Base-by-base conservation (phyloP, 2,329 filamentous ascomycete species). In the Aspergillus fijiensis region DNA sequence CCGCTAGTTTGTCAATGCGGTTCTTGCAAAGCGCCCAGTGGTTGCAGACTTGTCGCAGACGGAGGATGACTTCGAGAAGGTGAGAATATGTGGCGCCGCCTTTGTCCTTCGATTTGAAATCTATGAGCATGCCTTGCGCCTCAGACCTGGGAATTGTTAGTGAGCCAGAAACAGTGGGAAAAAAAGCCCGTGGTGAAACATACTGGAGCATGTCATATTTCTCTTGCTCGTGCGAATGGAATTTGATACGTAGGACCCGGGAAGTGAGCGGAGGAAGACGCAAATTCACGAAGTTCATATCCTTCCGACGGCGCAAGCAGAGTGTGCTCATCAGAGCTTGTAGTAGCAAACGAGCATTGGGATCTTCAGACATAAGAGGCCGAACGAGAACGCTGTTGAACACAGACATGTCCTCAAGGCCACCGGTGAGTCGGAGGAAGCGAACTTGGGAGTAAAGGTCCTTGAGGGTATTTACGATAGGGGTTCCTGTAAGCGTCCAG, bases 211-310 rank as follows among this genome's bases (percentile, higher is more conserved):
- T 87, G 45, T 91, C 85, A 70, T 96, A 96, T 76, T 90, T 91
- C 67, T 87, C 84, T 65, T 87, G 82, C 73, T 96, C 92, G 39
- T 92, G 87, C 0, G 85, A 76, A 49, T 87, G 84, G 68, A 96
- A 92, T 9, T 87, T 81, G 65, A 96, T 86, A 9, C 85, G 85
- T 68, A 95, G 88, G 5, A 95, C 81, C 65, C 89, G 92, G 70
- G 94, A 91, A 1, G 87, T 88, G 69, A 96, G 87, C 14, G 87
- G 81, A 0, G 92, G 92, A 9, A 96, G 81, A 63, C 87, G 89
- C 21, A 96, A 79, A 65, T 96, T 91, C 55, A 96, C 85, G 69
- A 96, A 96, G 5, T 84, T 83, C 92, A 96, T 96, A 58, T 94
- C 88, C 73, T 96, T 96, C 74, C 87, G 89, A 42, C 92, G 86